Conservation (phyloP, 2,329 filamentous ascomycete genomes). For the Rutstroemia sydowiana region DNA sequence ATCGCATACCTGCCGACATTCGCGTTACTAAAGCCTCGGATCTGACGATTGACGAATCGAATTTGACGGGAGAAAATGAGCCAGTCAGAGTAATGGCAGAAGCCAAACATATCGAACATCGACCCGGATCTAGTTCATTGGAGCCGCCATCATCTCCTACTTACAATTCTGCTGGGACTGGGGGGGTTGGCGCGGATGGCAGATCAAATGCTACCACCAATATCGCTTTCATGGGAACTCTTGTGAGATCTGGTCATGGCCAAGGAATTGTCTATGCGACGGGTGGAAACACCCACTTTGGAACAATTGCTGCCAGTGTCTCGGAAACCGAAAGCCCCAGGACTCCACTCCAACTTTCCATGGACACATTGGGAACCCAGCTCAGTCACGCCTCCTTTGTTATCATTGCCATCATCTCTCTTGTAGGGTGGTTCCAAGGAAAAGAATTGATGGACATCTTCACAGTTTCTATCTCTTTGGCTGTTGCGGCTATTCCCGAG, state of each 20-base stretch:
- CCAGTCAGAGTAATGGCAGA: conserved; percentile 74
- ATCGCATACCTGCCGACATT: conserved; percentile 93
- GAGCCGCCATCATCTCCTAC: conserved; percentile 45
- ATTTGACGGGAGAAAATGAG: conserved; percentile 93
- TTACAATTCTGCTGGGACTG: conserved; percentile 50
- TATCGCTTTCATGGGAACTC: conserved; percentile 95
- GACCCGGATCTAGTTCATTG: conserved; percentile 28
- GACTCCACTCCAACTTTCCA: conserved; percentile 87
- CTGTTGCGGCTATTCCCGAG: conserved; percentile 92
- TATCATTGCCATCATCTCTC: conserved; percentile 86
- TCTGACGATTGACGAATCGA: conserved; percentile 91
- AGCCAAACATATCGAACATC: conserved; percentile 36
- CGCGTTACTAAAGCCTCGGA: conserved; percentile 87
- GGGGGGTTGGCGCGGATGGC: conserved; percentile 56
- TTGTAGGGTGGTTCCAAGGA: conserved; percentile 85
- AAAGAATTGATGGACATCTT: conserved; percentile 91
- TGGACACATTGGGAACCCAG: conserved; percentile 96
- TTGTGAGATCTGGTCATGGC: conserved; percentile 90
- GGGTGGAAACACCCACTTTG: conserved; percentile 88
- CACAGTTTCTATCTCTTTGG: conserved; percentile 92
- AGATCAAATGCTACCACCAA: conserved; percentile 72
- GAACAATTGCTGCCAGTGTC: conserved; percentile 88
- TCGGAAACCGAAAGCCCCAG: conserved; percentile 92
- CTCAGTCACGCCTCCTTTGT: conserved; percentile 94
- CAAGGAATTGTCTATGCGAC: conserved; percentile 97